phyloP scores from a whole-genome alignment of 495 filamentous ascomycete species.

The Penicillium parvum region DNA sequence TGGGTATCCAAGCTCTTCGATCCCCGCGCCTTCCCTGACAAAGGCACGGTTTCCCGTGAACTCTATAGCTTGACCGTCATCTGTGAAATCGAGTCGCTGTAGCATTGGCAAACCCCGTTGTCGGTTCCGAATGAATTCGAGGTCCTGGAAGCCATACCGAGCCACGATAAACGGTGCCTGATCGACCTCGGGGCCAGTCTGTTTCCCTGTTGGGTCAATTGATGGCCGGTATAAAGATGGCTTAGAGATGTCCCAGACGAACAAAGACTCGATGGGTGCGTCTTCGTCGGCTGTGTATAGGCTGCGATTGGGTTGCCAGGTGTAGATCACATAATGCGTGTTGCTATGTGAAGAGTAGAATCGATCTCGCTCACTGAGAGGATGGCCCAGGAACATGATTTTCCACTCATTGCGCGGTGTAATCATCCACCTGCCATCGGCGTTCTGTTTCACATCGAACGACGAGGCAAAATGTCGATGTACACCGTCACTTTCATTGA shows the following conservation, averaged over 20 bases:
- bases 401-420: constrained; percentile 64
- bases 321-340: constrained; percentile 62
- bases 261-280: constrained; percentile 57
- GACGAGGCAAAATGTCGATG: constrained; percentile 63
- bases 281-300: constrained; percentile 52
- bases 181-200: constrained; percentile 29
- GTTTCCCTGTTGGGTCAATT: constrained; percentile 44
- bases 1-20: constrained; percentile 12
- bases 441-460: constrained; percentile 44
- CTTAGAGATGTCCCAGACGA: constrained; percentile 63
- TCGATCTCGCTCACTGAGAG: constrained; percentile 54
- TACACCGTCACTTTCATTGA: constrained; percentile 53
- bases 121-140: constrained; percentile 54
- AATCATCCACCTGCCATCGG: constrained; percentile 40
- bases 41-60: constrained; percentile 44
- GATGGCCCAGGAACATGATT: constrained; percentile 58
- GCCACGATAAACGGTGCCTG: constrained; percentile 49
- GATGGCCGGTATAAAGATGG: constrained; percentile 53
- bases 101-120: constrained; percentile 53
- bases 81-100: constrained; percentile 51
- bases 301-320: constrained; percentile 61
- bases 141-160: constrained; percentile 51
- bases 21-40: background rate
- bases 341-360: constrained; percentile 62
- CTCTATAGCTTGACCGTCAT: constrained; percentile 34